These are phyloP conservation scores for Pascua guehoae DNA, from an alignment of 1,284 basidiomycete genomes.

Conservation along the genomic window DNA sequence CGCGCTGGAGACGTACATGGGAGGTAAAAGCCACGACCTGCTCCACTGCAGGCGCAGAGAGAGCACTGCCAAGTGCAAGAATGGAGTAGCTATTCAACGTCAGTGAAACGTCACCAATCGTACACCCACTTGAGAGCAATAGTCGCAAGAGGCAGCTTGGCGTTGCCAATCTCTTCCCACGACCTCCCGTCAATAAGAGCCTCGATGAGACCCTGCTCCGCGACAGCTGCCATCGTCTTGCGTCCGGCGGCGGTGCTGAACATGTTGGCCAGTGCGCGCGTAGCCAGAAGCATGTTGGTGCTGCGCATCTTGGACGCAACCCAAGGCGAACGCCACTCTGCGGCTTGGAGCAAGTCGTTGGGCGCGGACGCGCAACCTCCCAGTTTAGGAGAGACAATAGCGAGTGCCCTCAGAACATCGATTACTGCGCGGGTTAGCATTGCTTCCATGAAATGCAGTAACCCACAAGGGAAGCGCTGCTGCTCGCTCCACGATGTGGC, in stretches of 20 bases:
- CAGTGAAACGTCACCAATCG: background rate
- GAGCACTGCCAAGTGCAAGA: slow-evolving; percentile 40
- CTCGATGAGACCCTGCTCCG: slow-evolving; percentile 57
- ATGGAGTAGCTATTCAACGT: slow-evolving; percentile 47
- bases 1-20: slow-evolving; percentile 15
- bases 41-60: slow-evolving; percentile 20
- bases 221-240: slow-evolving; percentile 53
- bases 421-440: slow-evolving; percentile 55
- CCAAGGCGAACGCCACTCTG: slow-evolving; percentile 61
- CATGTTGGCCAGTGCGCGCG: slow-evolving; percentile 76
- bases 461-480: slow-evolving; percentile 75
- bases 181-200: slow-evolving; percentile 49
- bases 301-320: slow-evolving; percentile 66
- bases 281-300: slow-evolving; percentile 78
- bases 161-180: slow-evolving; percentile 29
- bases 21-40: slow-evolving; percentile 26
- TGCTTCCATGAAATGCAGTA: too few relatives aligned
- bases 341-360: slow-evolving; percentile 62
- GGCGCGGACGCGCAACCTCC: slow-evolving; percentile 54
- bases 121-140: slow-evolving; percentile 45
- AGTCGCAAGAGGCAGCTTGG: slow-evolving; percentile 38
- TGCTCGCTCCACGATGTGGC: slow-evolving; percentile 74
- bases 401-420: slow-evolving; percentile 75
- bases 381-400: slow-evolving; percentile 59
- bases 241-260: slow-evolving; percentile 56